Conservation (phyloP, 2,329 filamentous ascomycete genomes). For the Neonectria sp. region DNA sequence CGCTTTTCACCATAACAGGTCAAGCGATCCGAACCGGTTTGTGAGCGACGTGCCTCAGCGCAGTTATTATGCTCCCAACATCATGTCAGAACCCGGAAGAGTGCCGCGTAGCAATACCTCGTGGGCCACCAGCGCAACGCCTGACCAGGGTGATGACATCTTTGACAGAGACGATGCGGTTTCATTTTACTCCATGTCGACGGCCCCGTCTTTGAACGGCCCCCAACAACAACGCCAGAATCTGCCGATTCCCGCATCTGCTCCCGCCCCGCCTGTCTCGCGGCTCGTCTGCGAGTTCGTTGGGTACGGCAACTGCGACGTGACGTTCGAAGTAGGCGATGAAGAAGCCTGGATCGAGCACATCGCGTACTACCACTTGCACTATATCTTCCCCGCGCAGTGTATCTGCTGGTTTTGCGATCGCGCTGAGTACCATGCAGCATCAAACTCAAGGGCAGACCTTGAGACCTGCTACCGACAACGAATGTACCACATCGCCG, state of each 20-base stretch:
- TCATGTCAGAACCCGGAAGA: constrained; percentile 9
- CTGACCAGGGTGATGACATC: constrained; percentile 29
- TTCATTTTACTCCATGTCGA: constrained; percentile 37
- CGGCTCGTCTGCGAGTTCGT: constrained; percentile 60
- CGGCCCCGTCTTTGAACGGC: constrained; percentile 42
- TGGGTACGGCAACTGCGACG: constrained; percentile 53
- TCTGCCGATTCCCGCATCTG: constrained; percentile 18
- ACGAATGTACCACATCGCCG: constrained; percentile 66
- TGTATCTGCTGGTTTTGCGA: constrained; percentile 68
- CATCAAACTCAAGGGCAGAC: constrained; percentile 8
- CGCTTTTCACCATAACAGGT: background rate
- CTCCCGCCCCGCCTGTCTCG: background rate
- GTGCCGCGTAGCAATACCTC: constrained; percentile 31
- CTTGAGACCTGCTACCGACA: constrained; percentile 48
- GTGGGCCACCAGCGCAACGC: constrained; percentile 31
- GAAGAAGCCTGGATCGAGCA: constrained; percentile 63
- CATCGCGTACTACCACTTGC: constrained; percentile 56
- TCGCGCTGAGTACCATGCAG: constrained; percentile 47
- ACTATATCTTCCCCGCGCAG: constrained; percentile 50
- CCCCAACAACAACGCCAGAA: constrained; percentile 28
- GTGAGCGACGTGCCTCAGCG: background rate
- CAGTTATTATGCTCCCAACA: background rate
- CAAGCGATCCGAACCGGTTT: background rate
- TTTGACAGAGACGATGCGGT: constrained; percentile 23
- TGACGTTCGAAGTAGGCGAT: constrained; percentile 56